Percentiles rank a stretch among this genome's conserved stretches.
phyloP scores from a whole-genome alignment of 75 land plant genomes.

The Selaginella moellendorffii region DNA sequence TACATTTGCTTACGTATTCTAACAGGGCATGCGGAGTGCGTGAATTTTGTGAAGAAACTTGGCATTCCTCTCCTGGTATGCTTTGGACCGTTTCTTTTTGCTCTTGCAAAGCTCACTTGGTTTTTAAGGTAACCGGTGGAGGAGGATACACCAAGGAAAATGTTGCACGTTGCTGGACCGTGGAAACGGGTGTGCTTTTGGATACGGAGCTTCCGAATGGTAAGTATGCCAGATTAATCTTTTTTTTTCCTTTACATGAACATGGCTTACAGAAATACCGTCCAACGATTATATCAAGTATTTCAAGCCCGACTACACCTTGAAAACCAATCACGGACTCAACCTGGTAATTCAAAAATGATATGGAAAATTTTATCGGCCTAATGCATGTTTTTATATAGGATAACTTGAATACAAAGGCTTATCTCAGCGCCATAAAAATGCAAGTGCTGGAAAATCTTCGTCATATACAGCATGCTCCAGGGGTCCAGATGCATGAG shows the following conservation, averaged over 20 bases:
- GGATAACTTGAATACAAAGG: conserved; percentile 91
- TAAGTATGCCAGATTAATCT: conserved; percentile 12
- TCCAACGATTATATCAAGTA: conserved; percentile 87
- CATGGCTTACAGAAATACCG: conserved; percentile 97
- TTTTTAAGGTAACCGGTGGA: conserved; percentile 89
- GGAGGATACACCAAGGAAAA: conserved; percentile 99
- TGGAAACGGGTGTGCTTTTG: conserved; percentile 87
- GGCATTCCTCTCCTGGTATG: conserved; percentile 83
- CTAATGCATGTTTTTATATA: conserved; percentile 19
- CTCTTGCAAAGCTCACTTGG: neutral
- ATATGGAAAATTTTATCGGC: neutral
- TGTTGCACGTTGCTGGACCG: conserved; percentile 98
- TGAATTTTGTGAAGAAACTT: conserved; percentile 81
- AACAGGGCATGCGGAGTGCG: conserved; percentile 93
- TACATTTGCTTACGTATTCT: neutral
- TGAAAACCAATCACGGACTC: conserved; percentile 50
- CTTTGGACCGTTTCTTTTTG: neutral
- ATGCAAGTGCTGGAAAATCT: conserved; percentile 80
- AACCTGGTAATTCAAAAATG: conserved; percentile 34
- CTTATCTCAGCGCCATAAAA: conserved; percentile 71
- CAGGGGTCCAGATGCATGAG: conserved; percentile 98
- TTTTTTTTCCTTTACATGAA: no score
- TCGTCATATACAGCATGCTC: conserved; percentile 82
- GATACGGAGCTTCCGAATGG: conserved; percentile 93
- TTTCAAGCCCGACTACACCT: conserved; percentile 70